Conservation (phyloP, 2,329 filamentous ascomycete species). For the Hypoxylon sp. region DNA sequence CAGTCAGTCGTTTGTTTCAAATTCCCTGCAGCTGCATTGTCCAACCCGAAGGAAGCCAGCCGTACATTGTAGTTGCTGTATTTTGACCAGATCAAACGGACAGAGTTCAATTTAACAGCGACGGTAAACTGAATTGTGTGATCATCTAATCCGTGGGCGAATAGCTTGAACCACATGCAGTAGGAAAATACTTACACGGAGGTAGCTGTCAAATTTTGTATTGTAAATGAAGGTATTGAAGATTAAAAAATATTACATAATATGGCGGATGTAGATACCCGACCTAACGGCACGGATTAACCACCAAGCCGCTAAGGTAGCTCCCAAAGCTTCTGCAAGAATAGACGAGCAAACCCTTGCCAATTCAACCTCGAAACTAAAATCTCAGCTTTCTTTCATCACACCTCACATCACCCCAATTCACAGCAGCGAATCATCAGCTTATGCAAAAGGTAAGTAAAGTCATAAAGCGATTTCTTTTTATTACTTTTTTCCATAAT, state of each 20-base stretch:
- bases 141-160: too few relatives aligned
- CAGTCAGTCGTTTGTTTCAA: slow-evolving; percentile 33
- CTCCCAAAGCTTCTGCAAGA: too few relatives aligned
- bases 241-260: too few relatives aligned
- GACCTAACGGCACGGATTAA: slow-evolving; percentile 14
- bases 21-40: slow-evolving; percentile 28
- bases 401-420: not conserved
- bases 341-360: slow-evolving; percentile 1
- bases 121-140: too few relatives aligned
- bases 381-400: not conserved
- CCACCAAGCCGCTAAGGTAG: not conserved
- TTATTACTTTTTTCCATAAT: slow-evolving; percentile 17
- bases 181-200: too few relatives aligned
- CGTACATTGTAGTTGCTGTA: not conserved
- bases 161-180: too few relatives aligned
- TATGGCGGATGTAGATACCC: too few relatives aligned
- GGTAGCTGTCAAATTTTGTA: too few relatives aligned
- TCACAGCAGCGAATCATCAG: not conserved
- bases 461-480: not conserved
- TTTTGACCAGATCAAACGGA: too few relatives aligned
- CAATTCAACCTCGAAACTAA: not conserved
- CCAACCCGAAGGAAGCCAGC: slow-evolving; percentile 17
- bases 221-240: too few relatives aligned
- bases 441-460: slow-evolving; percentile 19
- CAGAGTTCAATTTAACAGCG: too few relatives aligned